Percentiles rank a stretch among this genome's conserved stretches.
phyloP scores from a whole-genome alignment of 2,329 filamentous ascomycete species.

The Aspergillus pseudoterreus region DNA sequence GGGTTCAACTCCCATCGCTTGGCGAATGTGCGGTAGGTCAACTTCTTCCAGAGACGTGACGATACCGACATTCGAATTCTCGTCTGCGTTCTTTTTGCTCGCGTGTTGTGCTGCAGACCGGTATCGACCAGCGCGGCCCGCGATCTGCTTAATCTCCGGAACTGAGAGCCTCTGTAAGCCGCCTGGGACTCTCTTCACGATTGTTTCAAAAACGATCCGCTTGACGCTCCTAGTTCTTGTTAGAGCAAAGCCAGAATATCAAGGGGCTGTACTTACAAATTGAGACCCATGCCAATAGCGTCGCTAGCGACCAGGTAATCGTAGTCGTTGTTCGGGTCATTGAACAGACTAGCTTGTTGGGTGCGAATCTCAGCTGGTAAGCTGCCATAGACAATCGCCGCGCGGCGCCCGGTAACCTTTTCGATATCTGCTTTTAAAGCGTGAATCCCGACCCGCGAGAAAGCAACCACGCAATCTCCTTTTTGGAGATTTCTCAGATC shows the following conservation, averaged over 20 bases:
- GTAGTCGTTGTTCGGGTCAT: conserved; percentile 92
- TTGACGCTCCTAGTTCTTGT: conserved; percentile 61
- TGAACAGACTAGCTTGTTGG: conserved; percentile 88
- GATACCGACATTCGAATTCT: conserved; percentile 54
- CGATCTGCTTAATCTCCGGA: conserved; percentile 91
- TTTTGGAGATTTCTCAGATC: conserved; percentile 69
- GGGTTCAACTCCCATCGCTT: conserved; percentile 62
- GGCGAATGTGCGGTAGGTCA: conserved; percentile 62
- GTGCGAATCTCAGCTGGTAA: conserved; percentile 89
- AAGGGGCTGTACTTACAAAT: conserved; percentile 58
- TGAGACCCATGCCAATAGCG: conserved; percentile 96
- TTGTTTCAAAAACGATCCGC: conserved; percentile 80
- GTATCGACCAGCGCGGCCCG: conserved; percentile 84
- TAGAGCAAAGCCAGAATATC: background rate
- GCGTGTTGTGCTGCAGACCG: conserved; percentile 62
- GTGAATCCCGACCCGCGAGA: conserved; percentile 80
- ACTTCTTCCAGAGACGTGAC: conserved; percentile 73
- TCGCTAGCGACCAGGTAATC: conserved; percentile 92
- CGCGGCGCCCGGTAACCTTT: conserved; percentile 68
- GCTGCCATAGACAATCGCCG: conserved; percentile 88
- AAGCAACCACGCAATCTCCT: conserved; percentile 86
- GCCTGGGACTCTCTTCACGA: conserved; percentile 66
- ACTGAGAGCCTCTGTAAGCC: conserved; percentile 58
- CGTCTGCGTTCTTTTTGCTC: conserved; percentile 12
- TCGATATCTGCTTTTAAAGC: conserved; percentile 75